Percentiles rank a stretch among this genome's conserved stretches.
Evolutionary conservation across 1,139 yeast species (phyloP).

Genomic region (Hyphopichia buzzinii): DNA sequence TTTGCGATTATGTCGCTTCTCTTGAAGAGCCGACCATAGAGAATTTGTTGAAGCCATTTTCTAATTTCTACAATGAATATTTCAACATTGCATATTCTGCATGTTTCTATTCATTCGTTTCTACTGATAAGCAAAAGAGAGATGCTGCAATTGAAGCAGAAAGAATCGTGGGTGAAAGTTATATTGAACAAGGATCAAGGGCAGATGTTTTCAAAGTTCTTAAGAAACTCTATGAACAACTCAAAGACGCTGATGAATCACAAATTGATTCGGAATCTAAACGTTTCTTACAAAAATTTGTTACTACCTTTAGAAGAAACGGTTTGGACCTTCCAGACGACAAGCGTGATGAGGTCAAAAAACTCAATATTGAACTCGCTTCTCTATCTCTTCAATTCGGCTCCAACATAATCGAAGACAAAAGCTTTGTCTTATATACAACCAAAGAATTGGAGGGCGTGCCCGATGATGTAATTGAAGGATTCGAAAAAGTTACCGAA

Average conservation of each 20-base stretch:
- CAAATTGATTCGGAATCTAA: slow-evolving; percentile 52
- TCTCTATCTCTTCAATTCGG: slow-evolving; percentile 55
- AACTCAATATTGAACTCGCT: slow-evolving; percentile 59
- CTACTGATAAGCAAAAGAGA: slow-evolving; percentile 58
- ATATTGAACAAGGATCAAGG: slow-evolving; percentile 65
- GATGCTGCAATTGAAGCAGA: slow-evolving; percentile 70
- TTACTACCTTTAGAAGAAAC: slow-evolving; percentile 56
- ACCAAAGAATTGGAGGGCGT: slow-evolving; percentile 70
- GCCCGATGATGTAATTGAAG: slow-evolving; percentile 59
- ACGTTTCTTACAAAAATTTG: slow-evolving; percentile 55
- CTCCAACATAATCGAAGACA: slow-evolving; percentile 71
- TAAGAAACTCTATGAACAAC: slow-evolving; percentile 45
- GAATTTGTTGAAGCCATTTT: slow-evolving; percentile 50
- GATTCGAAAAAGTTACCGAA: slow-evolving; percentile 48
- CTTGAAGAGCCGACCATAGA: slow-evolving; percentile 53
- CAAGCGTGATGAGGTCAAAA: slow-evolving; percentile 54
- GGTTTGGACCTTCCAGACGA: slow-evolving; percentile 64
- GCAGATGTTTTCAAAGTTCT: slow-evolving; percentile 64
- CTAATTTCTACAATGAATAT: slow-evolving; percentile 48
- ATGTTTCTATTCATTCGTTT: slow-evolving; percentile 69
- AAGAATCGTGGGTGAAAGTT: slow-evolving; percentile 50
- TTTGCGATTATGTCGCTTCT: slow-evolving; percentile 57
- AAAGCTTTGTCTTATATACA: slow-evolving; percentile 57
- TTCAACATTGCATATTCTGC: slow-evolving; percentile 46
- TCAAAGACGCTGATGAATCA: slow-evolving; percentile 18